A percentile compares a stretch with the other conserved stretches of the same genome.
These are phyloP conservation scores for Microthlaspi erraticum DNA, from an alignment of 345 rosid species.

Conservation along the genomic window DNA sequence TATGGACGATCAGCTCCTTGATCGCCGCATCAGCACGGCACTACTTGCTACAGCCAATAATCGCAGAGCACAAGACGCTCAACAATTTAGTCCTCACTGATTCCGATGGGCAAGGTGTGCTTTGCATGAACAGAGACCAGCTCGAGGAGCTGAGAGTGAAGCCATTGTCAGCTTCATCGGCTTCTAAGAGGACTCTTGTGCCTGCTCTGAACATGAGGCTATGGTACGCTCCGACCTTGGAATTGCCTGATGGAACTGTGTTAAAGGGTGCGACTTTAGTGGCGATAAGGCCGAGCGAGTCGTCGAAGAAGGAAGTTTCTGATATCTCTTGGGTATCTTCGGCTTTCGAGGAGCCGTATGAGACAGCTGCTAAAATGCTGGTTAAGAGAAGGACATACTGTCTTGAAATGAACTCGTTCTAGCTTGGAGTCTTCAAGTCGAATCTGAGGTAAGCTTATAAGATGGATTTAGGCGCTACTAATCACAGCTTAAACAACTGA, in stretches of 20 bases:
- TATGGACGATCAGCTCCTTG: conserved; percentile 94
- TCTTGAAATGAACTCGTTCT: conserved; percentile 98
- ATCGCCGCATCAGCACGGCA: conserved; percentile 97
- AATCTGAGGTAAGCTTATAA: conserved; percentile 44
- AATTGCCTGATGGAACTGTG: conserved; percentile 81
- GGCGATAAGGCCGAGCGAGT: conserved; percentile 88
- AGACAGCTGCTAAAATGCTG: conserved; percentile 86
- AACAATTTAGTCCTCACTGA: conserved; percentile 85
- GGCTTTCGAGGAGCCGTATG: conserved; percentile 88
- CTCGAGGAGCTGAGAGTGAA: conserved; percentile 89
- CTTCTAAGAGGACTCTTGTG: conserved; percentile 92
- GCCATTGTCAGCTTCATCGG: conserved; percentile 90
- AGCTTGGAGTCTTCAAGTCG: conserved; percentile 30
- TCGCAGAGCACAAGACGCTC: conserved; percentile 83
- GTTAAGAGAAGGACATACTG: conserved; percentile 92
- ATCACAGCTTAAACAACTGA: background rate
- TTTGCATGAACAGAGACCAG: conserved; percentile 90
- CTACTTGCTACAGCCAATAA: conserved; percentile 86
- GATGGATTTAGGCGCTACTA: too few species aligned
- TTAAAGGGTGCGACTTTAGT: conserved; percentile 91
- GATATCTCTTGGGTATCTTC: conserved; percentile 81
- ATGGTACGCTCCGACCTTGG: conserved; percentile 91
- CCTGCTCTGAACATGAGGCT: conserved; percentile 94
- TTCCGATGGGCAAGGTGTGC: conserved; percentile 88
- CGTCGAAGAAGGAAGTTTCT: conserved; percentile 63